These are phyloP conservation scores for Cordyceps cateniannulata DNA, from an alignment of 2,329 filamentous ascomycete genomes.

Conservation along the genomic window DNA sequence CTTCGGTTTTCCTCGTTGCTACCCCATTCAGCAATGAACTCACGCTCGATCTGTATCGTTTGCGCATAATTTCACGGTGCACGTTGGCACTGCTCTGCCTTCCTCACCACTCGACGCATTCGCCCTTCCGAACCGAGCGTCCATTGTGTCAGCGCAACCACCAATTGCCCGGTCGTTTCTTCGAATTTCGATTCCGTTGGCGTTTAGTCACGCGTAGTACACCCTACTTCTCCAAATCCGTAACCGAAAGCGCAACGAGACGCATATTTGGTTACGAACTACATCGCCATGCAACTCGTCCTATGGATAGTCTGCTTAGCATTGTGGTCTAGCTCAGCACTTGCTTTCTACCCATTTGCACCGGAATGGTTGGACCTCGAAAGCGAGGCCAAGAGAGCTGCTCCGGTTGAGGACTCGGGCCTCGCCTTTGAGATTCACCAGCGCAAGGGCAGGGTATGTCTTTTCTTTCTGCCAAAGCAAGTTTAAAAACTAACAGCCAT, in stretches of 20 bases:
- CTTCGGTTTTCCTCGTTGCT: neutral
- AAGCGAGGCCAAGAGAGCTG: constrained; percentile 21
- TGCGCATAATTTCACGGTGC: neutral
- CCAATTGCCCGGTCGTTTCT: neutral
- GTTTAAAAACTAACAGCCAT: neutral
- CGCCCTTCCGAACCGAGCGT: neutral
- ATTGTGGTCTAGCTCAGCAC: constrained; percentile 38
- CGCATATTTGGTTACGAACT: neutral
- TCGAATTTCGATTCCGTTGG: neutral
- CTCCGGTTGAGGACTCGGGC: constrained; percentile 14
- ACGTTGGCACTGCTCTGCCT: neutral
- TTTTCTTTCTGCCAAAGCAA: neutral
- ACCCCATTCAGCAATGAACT: neutral
- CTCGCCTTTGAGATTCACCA: constrained; percentile 38
- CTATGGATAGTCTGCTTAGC: constrained; percentile 38
- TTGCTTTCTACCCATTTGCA: constrained; percentile 43
- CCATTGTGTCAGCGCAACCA: neutral
- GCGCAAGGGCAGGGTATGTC: constrained; percentile 26
- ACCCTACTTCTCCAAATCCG: neutral
- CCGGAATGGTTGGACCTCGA: constrained; percentile 29
- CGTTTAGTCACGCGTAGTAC: neutral
- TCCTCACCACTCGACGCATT: neutral
- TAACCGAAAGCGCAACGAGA: neutral
- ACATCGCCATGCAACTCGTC: constrained; percentile 32
- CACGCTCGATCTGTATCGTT: neutral